Evolutionary conservation across 73 alveolate species (phyloP), one percentile per base, ranked within the genome.

Genomic region (Paraurostyla sp.): DNA sequence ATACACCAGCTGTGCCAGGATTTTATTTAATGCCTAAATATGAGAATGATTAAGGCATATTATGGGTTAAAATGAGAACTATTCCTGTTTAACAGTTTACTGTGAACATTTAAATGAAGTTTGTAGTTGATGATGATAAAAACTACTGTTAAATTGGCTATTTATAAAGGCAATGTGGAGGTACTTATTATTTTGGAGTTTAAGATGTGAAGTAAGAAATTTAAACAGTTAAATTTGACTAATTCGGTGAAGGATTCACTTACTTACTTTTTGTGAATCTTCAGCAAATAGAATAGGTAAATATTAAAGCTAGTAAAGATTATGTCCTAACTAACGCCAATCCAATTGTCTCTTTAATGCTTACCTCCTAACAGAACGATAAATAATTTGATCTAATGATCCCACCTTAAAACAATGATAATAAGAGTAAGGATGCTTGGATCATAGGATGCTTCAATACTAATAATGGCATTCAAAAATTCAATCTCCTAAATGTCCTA

Each of bases 401-500:
- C 7, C 82, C 82, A 6, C 7, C 42, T 1, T 40, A 65, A 38
- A 65, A 65, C 41, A 58, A 32, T 7, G 32, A 13, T 33, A 38
- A 7, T 15, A 65, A 18, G 20, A 4, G 7, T 9, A 35, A 33
- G 1, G 18, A 33, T 35, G 41, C 86, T 0, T 73, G 86, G 86
- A 22, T 73, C 2, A 56, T 73, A 25, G 86, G 86, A 7, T 73
- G 86, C 71, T 73, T 73, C 33, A 73, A 73, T 1, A 7, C 86
- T 3, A 25, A 45, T 6, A 71, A 73, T 15, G 86, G 86, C 30
- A 40, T 73, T 46, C 22, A 73, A 45, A 43, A 35, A 48, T 73
- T 73, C 38, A 73, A 73, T 49, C 40, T 73, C 52, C 71, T 73
- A 18, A 73, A 73, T 65, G 25, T 40, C 41, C 13, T 65, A 18